Base-by-base conservation (phyloP, 2,329 filamentous ascomycete genomes). In the Colletotrichum agaves region DNA sequence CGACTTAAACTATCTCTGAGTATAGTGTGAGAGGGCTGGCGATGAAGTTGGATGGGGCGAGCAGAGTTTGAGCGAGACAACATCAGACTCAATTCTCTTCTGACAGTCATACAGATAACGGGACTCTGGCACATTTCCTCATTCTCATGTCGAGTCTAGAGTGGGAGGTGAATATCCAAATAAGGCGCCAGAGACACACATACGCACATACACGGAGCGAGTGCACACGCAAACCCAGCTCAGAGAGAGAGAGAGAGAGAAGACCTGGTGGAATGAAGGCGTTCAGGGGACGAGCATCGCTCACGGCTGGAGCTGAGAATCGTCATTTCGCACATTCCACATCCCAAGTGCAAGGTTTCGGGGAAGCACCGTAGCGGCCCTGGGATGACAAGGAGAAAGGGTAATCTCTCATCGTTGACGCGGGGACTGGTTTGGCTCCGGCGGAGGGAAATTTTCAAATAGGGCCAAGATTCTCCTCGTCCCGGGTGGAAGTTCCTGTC, bases 271-370 rank as follows among this genome's bases (percentile, higher is more conserved):
- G 61, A 64, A 64, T 64, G 61, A 37, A 41, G 55, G 55, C 44
- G 61, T 59, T 44, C 52, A 63, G 44, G 53, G 44, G 53, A 64
- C 55, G 33, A 60, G 43, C 37, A n/a, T 50, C 44, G 21, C 35
- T 12, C n/a, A 50, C 61, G 61, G 44, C 61, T 50, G 53, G 61
- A 43, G 35, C 43, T 64, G 46, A 35, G 61, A 59, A 35, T 50
- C 46, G 33, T 52, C 61, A 64, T 64, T 59, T 59, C 61, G 37
- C 23, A 11, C 61, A 64, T 64, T 64, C 61, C 61, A 64, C n/a
- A 31, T 21, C 21, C 53, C 13, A 27, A 44, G 35, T n/a, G 37
- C 53, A 33, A 59, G 37, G 31, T 49, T 19, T 49, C 19, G 37
- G 23, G 35, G 35, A 13, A 39, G 35, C 41, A 33, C 17, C 35